Base-by-base conservation (phyloP, 139 green algal species). In the Deuterostichococcus epilithicus region DNA sequence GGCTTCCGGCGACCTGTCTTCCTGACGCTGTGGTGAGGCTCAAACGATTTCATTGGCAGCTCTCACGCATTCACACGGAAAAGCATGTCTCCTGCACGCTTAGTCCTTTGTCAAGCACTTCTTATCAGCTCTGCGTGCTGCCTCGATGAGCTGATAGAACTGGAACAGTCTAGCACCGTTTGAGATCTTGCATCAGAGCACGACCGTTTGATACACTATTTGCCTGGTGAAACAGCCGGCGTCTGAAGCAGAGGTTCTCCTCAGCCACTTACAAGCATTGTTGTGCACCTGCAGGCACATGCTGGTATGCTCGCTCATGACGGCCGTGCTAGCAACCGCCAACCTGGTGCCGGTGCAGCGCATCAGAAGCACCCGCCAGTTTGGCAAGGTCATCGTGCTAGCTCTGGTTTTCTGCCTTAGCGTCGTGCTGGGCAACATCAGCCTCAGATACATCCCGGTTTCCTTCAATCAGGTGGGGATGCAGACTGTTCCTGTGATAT, bases 341-440 rank as follows among this genome's bases (percentile, higher is more conserved):
- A 66, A 81, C 18, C 42, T 89, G 6, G 84, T 93, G 32, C 86
- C 88, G 0, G 58, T 88, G 26, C 88, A 93, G 82, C 77, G 76
- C 0, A 76, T 97, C 22, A 88, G 87, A 44, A 91, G 80, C 5
- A 77, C 78, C 28, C 36, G 52, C 28, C 94, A 98, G 75, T 78
- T 91, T 34, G 66, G 80, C 3, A 95, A 97, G 72, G 89, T 98
- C 30, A 76, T 74, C 0, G 73, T 91, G 25, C 78, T 98, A 15
- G 85, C 90, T 1, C 65, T 83, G 25, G 85, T 98, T 45, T 98
- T 98, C 83, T 97, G 88, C 74, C 20, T 85, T 15, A 91, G 89
- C 3, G 92, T 98, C 18, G 93, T 98, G 26, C 83, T 93, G 58
- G 94, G 94, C 35, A 98, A 98, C 77, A 80, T 93, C 1, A 92